Evolutionary conservation across 768 basidiomycete species (phyloP).

Genomic region (Leccinum fibrillosum): DNA sequence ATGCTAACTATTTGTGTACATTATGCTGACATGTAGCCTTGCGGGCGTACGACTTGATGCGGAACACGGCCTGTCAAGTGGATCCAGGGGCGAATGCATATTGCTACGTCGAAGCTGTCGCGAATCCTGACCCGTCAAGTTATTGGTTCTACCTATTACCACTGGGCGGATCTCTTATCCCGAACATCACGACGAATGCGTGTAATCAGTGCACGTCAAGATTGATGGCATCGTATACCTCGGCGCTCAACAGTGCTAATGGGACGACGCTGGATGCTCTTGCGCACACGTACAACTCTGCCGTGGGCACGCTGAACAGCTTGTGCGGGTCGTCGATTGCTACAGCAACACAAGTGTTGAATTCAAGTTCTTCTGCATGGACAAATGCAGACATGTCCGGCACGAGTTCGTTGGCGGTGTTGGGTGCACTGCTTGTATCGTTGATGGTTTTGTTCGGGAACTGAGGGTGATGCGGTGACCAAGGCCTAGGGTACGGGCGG

Average conservation of each 20-base stretch:
- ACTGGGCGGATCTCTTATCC: slow-evolving; percentile 53
- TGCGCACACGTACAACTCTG: slow-evolving; percentile 45
- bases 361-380: slow-evolving; percentile 11
- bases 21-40: slow-evolving; percentile 42
- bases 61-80: slow-evolving; percentile 54
- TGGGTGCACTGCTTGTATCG: slow-evolving; percentile 13
- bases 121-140: slow-evolving; percentile 55
- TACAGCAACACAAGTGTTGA: slow-evolving; percentile 9
- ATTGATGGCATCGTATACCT: slow-evolving; percentile 53
- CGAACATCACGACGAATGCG: slow-evolving; percentile 40
- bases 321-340: slow-evolving; percentile 56
- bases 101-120: slow-evolving; percentile 70
- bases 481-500: background rate
- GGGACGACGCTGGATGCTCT: slow-evolving; percentile 37
- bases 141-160: slow-evolving; percentile 72
- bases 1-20: background rate
- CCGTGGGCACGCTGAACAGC: slow-evolving; percentile 42
- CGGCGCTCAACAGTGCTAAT: slow-evolving; percentile 38
- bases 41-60: slow-evolving; percentile 59
- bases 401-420: background rate
- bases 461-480: slow-evolving; percentile 6
- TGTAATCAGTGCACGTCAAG: slow-evolving; percentile 66
- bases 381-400: slow-evolving; percentile 5
- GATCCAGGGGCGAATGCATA: slow-evolving; percentile 60
- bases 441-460: slow-evolving; percentile 7